These are phyloP conservation scores for Neurospora tetrasperma DNA, from an alignment of 495 filamentous ascomycete species.

Conservation along the genomic window DNA sequence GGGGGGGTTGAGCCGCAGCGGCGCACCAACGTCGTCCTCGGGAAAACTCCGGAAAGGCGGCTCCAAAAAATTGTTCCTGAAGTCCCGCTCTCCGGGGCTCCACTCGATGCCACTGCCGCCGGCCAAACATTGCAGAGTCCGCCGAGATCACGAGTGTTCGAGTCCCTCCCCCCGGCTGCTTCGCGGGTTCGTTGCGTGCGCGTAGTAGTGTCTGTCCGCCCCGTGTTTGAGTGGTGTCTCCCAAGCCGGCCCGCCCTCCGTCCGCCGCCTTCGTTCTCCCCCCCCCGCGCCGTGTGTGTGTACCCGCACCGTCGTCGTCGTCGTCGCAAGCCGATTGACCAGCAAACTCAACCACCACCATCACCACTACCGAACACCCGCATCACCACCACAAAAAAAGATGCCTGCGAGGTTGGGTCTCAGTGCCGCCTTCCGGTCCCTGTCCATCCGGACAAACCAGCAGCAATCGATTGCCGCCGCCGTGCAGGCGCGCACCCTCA, in stretches of 20 bases:
- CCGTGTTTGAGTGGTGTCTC: not conserved
- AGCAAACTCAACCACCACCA: not conserved
- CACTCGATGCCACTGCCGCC: not conserved
- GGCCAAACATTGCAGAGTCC: slow-evolving; percentile 1
- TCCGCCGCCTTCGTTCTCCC: not conserved
- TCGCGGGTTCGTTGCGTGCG: not conserved
- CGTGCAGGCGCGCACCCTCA: slow-evolving; percentile 34
- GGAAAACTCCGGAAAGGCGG: not conserved
- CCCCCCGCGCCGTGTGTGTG: not conserved
- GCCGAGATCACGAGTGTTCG: slow-evolving; percentile 1
- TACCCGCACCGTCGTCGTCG: not conserved
- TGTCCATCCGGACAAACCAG: slow-evolving; percentile 41
- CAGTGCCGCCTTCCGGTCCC: slow-evolving; percentile 31
- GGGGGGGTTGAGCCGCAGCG: not conserved
- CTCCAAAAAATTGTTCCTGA: not conserved
- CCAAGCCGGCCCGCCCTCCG: not conserved
- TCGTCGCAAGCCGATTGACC: not conserved
- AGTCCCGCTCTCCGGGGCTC: not conserved
- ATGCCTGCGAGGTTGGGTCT: slow-evolving; percentile 45
- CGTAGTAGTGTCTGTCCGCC: not conserved
- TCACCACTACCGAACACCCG: too few relatives aligned
- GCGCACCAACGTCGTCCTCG: not conserved
- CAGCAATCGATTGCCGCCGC: slow-evolving; percentile 50
- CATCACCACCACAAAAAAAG: not conserved
- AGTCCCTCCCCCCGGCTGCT: not conserved